Evolutionary conservation across 768 basidiomycete species (phyloP).

Genomic region (Amanita molliuscula): DNA sequence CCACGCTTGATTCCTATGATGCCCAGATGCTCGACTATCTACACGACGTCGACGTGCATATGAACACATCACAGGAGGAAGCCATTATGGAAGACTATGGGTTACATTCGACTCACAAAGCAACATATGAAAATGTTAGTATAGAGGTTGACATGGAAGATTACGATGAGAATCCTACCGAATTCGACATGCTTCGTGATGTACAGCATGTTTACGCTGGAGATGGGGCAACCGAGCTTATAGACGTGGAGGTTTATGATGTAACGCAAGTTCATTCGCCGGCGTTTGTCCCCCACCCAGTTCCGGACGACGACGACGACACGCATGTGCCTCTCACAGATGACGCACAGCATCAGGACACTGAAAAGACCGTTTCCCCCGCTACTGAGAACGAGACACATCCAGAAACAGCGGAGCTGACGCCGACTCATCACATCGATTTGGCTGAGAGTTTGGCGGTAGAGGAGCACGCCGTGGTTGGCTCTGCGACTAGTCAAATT

Average conservation of each 20-base stretch:
- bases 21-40: constrained; percentile 55
- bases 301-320: neutral
- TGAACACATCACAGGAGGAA: constrained; percentile 43
- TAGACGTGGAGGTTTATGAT: constrained; percentile 42
- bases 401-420: neutral
- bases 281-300: constrained; percentile 1
- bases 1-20: constrained; percentile 46
- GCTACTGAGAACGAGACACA: neutral
- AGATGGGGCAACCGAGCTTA: constrained; percentile 19
- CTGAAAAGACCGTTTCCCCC: neutral
- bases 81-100: constrained; percentile 52
- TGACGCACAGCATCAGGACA: neutral
- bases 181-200: constrained; percentile 50
- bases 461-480: neutral
- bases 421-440: neutral
- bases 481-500: neutral
- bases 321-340: neutral
- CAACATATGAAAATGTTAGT: constrained; percentile 21
- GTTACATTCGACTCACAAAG: constrained; percentile 13
- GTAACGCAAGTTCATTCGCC: constrained; percentile 22
- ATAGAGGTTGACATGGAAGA: constrained; percentile 64
- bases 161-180: constrained; percentile 33
- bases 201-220: constrained; percentile 13
- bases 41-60: constrained; percentile 47
- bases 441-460: neutral